Percentiles rank a stretch among this genome's conserved stretches.
Conservation (phyloP, 345 rosid genomes). For the Arabidopsis suecica region DNA sequence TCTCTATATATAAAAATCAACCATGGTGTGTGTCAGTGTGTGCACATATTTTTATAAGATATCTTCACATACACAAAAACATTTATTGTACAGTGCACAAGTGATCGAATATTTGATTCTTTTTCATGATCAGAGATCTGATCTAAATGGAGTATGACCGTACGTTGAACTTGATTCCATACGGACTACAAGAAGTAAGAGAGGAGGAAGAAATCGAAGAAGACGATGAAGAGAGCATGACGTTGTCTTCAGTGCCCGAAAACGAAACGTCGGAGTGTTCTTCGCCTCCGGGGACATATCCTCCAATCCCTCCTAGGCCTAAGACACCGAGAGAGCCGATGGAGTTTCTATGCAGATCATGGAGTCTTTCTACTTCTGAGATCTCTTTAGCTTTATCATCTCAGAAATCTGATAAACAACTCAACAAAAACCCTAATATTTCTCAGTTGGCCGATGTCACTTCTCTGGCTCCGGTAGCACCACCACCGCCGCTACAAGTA, state of each 20-base stretch:
- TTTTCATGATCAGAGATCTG: not conserved
- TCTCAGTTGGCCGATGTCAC: slow-evolving; percentile 7
- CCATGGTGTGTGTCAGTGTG: slow-evolving; percentile 20
- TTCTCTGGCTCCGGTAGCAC: slow-evolving; percentile 15
- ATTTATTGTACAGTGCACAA: slow-evolving; percentile 8
- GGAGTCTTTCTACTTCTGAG: slow-evolving; percentile 92
- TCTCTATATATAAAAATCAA: slow-evolving; percentile 24
- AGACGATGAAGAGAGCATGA: slow-evolving; percentile 33
- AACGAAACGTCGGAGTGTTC: slow-evolving; percentile 35
- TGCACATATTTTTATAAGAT: slow-evolving; percentile 19
- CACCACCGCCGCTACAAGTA: slow-evolving; percentile 33
- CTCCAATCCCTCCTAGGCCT: slow-evolving; percentile 53
- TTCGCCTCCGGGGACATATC: slow-evolving; percentile 29
- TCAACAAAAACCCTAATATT: slow-evolving; percentile 12
- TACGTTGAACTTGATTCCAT: slow-evolving; percentile 33
- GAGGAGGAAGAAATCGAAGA: slow-evolving; percentile 41
- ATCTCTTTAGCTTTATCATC: slow-evolving; percentile 78
- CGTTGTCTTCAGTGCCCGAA: slow-evolving; percentile 13
- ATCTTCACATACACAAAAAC: slow-evolving; percentile 16
- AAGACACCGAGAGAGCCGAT: slow-evolving; percentile 88
- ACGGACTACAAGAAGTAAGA: slow-evolving; percentile 38
- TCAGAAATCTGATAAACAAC: slow-evolving; percentile 35
- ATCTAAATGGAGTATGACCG: slow-evolving; percentile 34
- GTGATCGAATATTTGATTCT: slow-evolving; percentile 19
- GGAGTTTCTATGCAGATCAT: slow-evolving; percentile 95